Evolutionary conservation across 768 basidiomycete species (phyloP).

Genomic region (Crepidotus variabilis): DNA sequence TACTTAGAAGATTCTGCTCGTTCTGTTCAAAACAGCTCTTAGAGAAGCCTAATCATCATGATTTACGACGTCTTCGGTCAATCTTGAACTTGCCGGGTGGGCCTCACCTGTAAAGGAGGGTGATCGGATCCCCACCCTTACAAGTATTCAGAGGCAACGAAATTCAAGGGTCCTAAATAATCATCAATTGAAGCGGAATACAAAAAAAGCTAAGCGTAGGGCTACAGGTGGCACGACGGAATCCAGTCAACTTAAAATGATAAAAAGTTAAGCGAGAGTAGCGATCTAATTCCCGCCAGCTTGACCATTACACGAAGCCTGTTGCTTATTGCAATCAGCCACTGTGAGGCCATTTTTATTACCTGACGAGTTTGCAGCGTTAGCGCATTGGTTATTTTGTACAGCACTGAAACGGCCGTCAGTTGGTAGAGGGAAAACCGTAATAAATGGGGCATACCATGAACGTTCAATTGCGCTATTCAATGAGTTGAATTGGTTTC

Average conservation of each 20-base stretch:
- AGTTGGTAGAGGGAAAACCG: neutral
- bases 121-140: too few relatives aligned
- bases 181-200: neutral
- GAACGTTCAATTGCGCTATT: constrained; percentile 44
- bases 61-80: too few relatives aligned
- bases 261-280: neutral
- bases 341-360: constrained; percentile 46
- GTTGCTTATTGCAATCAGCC: constrained; percentile 41
- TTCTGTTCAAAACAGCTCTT: too few relatives aligned
- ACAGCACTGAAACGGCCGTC: constrained; percentile 33
- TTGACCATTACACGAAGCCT: constrained; percentile 34
- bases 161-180: neutral
- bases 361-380: constrained; percentile 50
- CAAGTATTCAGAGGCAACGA: too few relatives aligned
- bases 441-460: constrained; percentile 27
- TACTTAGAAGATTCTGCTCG: too few relatives aligned
- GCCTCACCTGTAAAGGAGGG: too few relatives aligned
- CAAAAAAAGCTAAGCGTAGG: neutral
- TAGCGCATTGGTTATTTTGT: constrained; percentile 57
- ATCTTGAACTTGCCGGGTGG: too few relatives aligned
- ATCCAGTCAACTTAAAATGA: neutral
- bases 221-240: neutral
- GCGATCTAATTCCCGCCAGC: constrained; percentile 4
- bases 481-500: constrained; percentile 45
- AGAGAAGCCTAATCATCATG: too few relatives aligned